These are phyloP conservation scores for Lactifluus hygrophoroides DNA, from an alignment of 768 basidiomycete species.

Conservation along the genomic window DNA sequence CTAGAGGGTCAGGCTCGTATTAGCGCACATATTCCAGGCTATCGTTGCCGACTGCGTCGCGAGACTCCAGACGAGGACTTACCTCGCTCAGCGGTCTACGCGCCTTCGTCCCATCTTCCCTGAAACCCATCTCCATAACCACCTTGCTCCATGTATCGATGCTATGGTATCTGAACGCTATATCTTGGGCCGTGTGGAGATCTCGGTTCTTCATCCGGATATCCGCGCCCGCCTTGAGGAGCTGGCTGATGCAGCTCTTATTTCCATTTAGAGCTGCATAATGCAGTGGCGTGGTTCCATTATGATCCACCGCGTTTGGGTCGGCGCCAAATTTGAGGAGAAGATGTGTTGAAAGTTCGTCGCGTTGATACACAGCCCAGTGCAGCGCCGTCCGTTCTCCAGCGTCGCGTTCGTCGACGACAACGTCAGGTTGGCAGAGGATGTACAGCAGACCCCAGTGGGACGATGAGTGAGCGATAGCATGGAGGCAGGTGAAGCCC, in stretches of 20 bases:
- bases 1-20: not conserved
- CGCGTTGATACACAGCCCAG: constrained; percentile 98
- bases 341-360: constrained; percentile 86
- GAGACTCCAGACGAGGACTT: constrained; percentile 16
- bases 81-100: constrained; percentile 66
- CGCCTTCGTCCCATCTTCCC: constrained; percentile 59
- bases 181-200: constrained; percentile 80
- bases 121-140: constrained; percentile 74
- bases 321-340: constrained; percentile 81
- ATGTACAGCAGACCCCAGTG: constrained; percentile 90
- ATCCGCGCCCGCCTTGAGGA: constrained; percentile 81
- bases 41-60: not conserved
- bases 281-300: constrained; percentile 80
- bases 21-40: not conserved
- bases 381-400: constrained; percentile 91
- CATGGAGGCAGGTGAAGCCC: constrained; percentile 89
- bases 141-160: constrained; percentile 81
- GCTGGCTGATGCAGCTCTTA: constrained; percentile 65
- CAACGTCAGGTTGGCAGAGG: constrained; percentile 75
- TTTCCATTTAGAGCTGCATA: constrained; percentile 93
- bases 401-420: constrained; percentile 78
- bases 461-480: constrained; percentile 85
- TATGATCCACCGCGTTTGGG: constrained; percentile 61
- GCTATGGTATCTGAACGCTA: constrained; percentile 78
- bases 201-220: constrained; percentile 68